A percentile compares a stretch with the other conserved stretches of the same genome.
These are phyloP conservation scores for Conticribra weissflogii DNA, from an alignment of 108 stramenopile genomes.

Conservation along the genomic window DNA sequence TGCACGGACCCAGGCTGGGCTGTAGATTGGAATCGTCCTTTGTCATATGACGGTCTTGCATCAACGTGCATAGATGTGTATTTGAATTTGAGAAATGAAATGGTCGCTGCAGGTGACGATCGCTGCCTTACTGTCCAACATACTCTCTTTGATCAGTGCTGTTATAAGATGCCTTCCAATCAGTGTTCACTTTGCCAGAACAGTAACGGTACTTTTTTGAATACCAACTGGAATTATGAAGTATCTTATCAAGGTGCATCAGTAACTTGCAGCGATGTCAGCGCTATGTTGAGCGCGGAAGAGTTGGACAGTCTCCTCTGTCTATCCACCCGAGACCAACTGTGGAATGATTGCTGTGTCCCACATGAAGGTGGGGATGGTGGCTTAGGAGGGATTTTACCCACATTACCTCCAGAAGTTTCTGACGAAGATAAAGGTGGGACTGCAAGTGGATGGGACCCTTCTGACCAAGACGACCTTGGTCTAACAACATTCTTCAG, in stretches of 20 bases:
- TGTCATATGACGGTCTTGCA: conserved; percentile 39
- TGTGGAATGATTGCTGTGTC: conserved; percentile 46
- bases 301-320: conserved; percentile 44
- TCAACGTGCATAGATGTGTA: conserved; percentile 51
- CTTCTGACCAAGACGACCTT: not conserved
- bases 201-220: conserved; percentile 48
- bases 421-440: conserved; percentile 21
- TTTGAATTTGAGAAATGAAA: conserved; percentile 43
- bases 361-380: conserved; percentile 46
- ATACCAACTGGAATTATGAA: conserved; percentile 51
- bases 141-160: conserved; percentile 39
- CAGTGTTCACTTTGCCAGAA: conserved; percentile 45
- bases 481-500: not conserved
- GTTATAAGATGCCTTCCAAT: conserved; percentile 35
- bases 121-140: conserved; percentile 40
- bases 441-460: not conserved
- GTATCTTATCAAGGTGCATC: conserved; percentile 34
- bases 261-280: conserved; percentile 48
- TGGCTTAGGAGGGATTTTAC: conserved; percentile 24
- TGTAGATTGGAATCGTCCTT: conserved; percentile 41
- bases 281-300: conserved; percentile 43
- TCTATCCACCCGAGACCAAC: conserved; percentile 28
- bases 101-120: conserved; percentile 39
- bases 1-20: conserved; percentile 34
- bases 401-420: conserved; percentile 27